Evolutionary conservation across 1,284 basidiomycete species (phyloP), one percentile per base, ranked within the genome.

Genomic region (Earliella scabrosa): DNA sequence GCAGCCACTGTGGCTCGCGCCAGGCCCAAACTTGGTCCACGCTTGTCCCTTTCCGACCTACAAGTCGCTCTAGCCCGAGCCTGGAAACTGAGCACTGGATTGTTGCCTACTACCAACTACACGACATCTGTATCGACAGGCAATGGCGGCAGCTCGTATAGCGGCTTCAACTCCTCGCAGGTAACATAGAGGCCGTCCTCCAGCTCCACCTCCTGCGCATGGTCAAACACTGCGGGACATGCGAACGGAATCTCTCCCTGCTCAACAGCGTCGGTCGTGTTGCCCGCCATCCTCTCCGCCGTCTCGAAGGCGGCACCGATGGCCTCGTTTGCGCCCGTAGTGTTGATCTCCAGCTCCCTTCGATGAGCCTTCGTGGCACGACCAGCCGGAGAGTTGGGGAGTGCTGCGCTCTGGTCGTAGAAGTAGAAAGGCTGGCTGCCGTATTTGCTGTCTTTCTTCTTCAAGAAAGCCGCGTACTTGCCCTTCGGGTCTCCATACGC

Each of bases 401-500:
- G 52, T 6, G 71, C 71, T 7, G 43, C 50, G 36, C 61, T 66
- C 56, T 85, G 83, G 66, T 83, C 75, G 64, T 81, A 84, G 66
- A 79, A 82, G 74, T 76, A 85, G 64, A 73, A 84, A 3, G 81
- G 63, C 58, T 77, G 71, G 34, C 61, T 68, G 59, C 69, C 59
- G 68, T 82, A 83, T 36, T 66, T 63, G 31, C 59, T 55, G 29
- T 68, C 74, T 60, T 78, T 72, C 44, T 75, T 75, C 72, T 82
- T 63, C 31, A 85, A 65, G 65, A 77, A 86, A 16, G 71, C 63
- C 3, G 69, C 68, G 66, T 87, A 87, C 63, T 75, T 81, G 27
- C 81, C 81, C 27, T 69, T 67, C 5, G 80, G 76, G 63, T 86
- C 84, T 16, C 85, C 85, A 64, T 85, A 87, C 1, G 75, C 82